These are phyloP conservation scores for Lentinus polychrous DNA, from an alignment of 1,284 basidiomycete genomes.

Conservation along the genomic window DNA sequence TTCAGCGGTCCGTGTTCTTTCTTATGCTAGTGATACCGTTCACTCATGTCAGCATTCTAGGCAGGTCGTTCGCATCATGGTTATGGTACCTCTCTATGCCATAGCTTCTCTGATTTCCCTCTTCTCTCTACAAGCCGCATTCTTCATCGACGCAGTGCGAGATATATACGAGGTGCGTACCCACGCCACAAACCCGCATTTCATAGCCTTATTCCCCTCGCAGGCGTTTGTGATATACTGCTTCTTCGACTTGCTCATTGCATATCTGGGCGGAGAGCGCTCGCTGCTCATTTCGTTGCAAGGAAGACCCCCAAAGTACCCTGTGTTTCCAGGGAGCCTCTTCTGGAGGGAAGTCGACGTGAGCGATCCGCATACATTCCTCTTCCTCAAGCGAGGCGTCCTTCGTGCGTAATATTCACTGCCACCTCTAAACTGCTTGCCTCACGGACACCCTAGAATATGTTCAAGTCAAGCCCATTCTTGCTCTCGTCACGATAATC, in stretches of 20 bases:
- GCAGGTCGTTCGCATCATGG: slow-evolving; percentile 92
- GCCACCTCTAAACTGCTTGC: slow-evolving; percentile 4
- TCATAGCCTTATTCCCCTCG: slow-evolving; percentile 4
- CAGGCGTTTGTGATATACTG: slow-evolving; percentile 97
- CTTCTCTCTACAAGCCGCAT: slow-evolving; percentile 91
- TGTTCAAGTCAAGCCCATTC: slow-evolving; percentile 91
- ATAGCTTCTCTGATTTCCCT: slow-evolving; percentile 89
- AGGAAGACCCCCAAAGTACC: slow-evolving; percentile 81
- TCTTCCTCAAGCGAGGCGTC: slow-evolving; percentile 92
- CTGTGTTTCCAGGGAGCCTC: slow-evolving; percentile 80
- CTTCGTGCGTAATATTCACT: slow-evolving; percentile 57
- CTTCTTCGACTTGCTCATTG: slow-evolving; percentile 78
- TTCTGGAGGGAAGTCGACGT: slow-evolving; percentile 79
- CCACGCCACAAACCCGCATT: background rate
- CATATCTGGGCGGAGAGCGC: slow-evolving; percentile 90
- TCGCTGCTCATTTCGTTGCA: slow-evolving; percentile 88
- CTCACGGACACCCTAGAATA: slow-evolving; percentile 62
- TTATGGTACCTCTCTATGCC: slow-evolving; percentile 96
- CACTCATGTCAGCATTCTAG: slow-evolving; percentile 32
- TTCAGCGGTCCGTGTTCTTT: slow-evolving; percentile 57
- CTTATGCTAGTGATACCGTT: background rate
- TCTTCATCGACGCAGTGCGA: slow-evolving; percentile 91
- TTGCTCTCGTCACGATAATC: slow-evolving; percentile 80
- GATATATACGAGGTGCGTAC: slow-evolving; percentile 89
- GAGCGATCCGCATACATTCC: slow-evolving; percentile 90